Evolutionary conservation across 306 rosid species (phyloP), one percentile per base, ranked within the genome.

Genomic region (Glycine latifolia): DNA sequence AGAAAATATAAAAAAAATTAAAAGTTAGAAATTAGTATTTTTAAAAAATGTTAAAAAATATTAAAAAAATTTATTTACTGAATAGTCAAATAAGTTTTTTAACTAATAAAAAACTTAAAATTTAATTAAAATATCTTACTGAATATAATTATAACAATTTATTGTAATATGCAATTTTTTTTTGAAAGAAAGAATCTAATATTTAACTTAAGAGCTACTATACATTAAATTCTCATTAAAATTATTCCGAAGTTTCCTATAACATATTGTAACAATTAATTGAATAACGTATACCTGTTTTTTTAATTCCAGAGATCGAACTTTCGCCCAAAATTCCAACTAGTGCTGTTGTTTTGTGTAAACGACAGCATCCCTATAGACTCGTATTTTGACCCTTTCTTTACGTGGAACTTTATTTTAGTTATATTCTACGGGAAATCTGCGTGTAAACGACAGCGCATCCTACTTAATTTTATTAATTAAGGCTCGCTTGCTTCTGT

Each of bases 341-440:
- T 60, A 20, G 14, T 3, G 70, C 4, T 4, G 2, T 62, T 62
- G 4, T 31, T n/a, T 26, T 60, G 3, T 4, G 44, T 31, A 62
- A 62, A 62, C 46, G 68, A 37, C 48, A 37, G 11, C 20, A 65
- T 37, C 26, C 20, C 70, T 65, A 2, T 35, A 13, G 48, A 65
- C 70, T 65, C 70, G 11, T 37, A 65, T 2, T 65, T 65, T 37
- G 70, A 37, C 70, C 7, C 26, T 65, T 65, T 65, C 70, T 63
- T 37, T 33, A 11, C 16, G 4, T 6, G 31, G 5, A 63, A 0
- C 69, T 33, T 35, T 62, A 33, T 62, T 63, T 63, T 5, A 65
- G 2, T 14, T 37, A 6, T 65, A 62, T 65, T 65, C 1, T 37
- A 12, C 1, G 10, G 10, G 10, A 37, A 37, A 37, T 6, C 20